Evolutionary conservation across 2,329 filamentous ascomycete genomes (phyloP), one percentile per base, ranked within the genome.

Genomic region (Rutstroemia sydowiana): DNA sequence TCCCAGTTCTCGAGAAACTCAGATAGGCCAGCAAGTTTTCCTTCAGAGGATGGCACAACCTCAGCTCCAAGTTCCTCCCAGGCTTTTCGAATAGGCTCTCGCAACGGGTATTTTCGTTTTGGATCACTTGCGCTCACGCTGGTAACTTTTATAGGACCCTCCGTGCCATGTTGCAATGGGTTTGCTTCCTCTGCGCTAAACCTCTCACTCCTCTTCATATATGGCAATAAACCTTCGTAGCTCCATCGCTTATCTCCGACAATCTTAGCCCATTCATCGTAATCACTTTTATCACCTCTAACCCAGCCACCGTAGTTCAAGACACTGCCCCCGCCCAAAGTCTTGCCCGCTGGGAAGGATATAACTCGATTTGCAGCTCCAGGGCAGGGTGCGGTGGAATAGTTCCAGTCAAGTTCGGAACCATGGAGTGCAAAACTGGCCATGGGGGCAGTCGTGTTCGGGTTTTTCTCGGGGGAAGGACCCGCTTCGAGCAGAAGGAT

Each of bases 171-270:
- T 5, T 60, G 48, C 4, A 55, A 45, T 0, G 62, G 41, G 47
- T 40, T 41, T 45, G 41, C 26, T 11, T 13, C 20, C 11, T 11
- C 9, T 28, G 53, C 30, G 36, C 66, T 65, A 13, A 59, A 59
- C 8, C 51, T 54, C 53, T 75, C 73, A 0, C 66, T 59, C 52
- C 68, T 71, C 32, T 59, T 62, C 46, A 76, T 68, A 62, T 73
- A 78, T 2, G 71, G 71, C 16, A 73, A 63, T 34, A 77, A 67
- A 3, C 69, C 69, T 3, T 72, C 59, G 48, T 74, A 75, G 55
- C 69, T 70, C 70, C 75, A 79, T 3, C 66, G 61, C 0, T 69
- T 49, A 46, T 76, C 73, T 1, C 62, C 63, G 1, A 69, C 61
- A 4, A 68, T 55, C n/a, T 64, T 55, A 2, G 66, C 69, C 75